Evolutionary conservation across 352 stramenopile genomes (phyloP), one percentile per base, ranked within the genome.

Genomic region (Phytophthora fragariae): DNA sequence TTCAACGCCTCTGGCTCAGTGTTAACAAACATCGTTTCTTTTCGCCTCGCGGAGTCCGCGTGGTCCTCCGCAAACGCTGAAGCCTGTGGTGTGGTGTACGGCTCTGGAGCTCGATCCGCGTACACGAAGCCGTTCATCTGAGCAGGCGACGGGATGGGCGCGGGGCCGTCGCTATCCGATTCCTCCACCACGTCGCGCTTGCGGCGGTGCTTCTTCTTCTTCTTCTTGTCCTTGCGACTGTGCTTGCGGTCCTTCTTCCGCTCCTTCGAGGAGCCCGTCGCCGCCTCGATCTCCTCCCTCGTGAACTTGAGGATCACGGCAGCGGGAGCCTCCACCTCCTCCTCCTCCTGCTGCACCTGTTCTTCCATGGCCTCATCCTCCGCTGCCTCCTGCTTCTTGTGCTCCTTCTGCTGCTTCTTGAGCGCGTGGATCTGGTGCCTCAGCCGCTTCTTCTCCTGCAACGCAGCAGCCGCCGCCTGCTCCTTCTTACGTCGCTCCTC

Each of bases 401-500:
- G 72, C 57, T 88, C 57, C 69, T 88, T 77, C 64, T 92, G 80
- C 70, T 91, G 84, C 59, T 93, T 91, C 72, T 89, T 89, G 9
- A 86, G 62, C 31, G 79, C 52, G 27, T 88, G 78, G 14, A 85
- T 74, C 61, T 89, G 81, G 37, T 76, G 86, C 74, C 73, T 81
- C 24, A 76, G 56, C 19, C 62, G 75, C 72, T 83, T 92, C 68
- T 83, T 92, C 73, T 83, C 85, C 37, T 29, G 31, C 12, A 60
- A 17, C 9, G 65, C 74, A 9, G 67, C 68, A 0, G 62, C 39
- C 2, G 63, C 65, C 2, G 37, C 53, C 31, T 73, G 62, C 4
- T 86, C 72, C 63, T 81, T 70, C 31, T 71, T 73, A 17, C 79
- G 73, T 27, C 77, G 73, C 44, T 78, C 66, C n/a, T 67, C 50